Conservation (phyloP, 306 rosid species). For the Ceratonia siliqua region DNA sequence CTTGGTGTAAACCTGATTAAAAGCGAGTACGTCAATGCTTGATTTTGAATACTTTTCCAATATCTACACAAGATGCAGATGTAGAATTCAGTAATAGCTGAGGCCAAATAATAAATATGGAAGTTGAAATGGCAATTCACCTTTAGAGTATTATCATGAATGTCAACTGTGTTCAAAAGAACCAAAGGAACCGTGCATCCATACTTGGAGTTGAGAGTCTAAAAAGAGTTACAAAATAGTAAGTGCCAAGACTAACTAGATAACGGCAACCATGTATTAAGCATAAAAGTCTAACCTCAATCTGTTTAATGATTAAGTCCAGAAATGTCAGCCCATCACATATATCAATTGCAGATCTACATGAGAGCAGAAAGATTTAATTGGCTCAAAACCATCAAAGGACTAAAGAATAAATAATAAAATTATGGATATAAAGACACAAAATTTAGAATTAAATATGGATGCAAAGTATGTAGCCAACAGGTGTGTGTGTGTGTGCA, state of each 20-base stretch:
- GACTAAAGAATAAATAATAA: not conserved
- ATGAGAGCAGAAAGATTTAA: slow-evolving; percentile 18
- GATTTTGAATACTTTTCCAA: slow-evolving; percentile 54
- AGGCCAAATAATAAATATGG: slow-evolving; percentile 23
- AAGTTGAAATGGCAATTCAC: slow-evolving; percentile 43
- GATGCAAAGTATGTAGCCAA: not conserved
- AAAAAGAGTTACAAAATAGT: slow-evolving; percentile 32
- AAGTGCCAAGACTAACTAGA: slow-evolving; percentile 12
- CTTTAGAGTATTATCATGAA: slow-evolving; percentile 56
- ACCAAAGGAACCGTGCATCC: slow-evolving; percentile 65
- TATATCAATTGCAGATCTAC: slow-evolving; percentile 55
- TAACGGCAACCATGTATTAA: not conserved
- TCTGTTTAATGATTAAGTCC: slow-evolving; percentile 61
- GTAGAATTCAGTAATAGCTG: slow-evolving; percentile 27
- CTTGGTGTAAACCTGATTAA: slow-evolving; percentile 49
- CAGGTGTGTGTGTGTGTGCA: too few species aligned
- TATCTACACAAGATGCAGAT: slow-evolving; percentile 44
- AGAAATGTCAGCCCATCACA: slow-evolving; percentile 54
- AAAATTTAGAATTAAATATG: slow-evolving; percentile 5
- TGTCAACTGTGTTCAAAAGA: slow-evolving; percentile 49
- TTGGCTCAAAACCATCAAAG: not conserved
- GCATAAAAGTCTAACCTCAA: slow-evolving; percentile 51
- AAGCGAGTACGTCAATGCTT: slow-evolving; percentile 46
- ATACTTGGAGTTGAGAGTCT: slow-evolving; percentile 62
- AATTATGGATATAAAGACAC: not conserved